Evolutionary conservation across 2,329 filamentous ascomycete species (phyloP).

Genomic region (Xylaria sp.): DNA sequence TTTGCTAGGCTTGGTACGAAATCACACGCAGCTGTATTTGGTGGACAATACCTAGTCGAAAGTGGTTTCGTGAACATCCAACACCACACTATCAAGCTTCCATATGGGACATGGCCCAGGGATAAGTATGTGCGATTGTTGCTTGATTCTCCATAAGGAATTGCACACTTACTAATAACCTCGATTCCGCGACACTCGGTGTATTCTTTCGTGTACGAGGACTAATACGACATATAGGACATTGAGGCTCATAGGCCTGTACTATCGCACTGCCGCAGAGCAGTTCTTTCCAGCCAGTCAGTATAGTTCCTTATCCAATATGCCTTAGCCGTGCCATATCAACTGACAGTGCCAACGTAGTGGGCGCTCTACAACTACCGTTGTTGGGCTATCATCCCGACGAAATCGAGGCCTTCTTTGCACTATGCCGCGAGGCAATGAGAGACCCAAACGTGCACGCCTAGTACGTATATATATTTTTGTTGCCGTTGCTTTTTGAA

Average conservation of each 20-base stretch:
- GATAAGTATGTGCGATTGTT: slow-evolving; percentile 40
- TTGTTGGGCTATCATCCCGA: slow-evolving; percentile 50
- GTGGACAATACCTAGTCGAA: slow-evolving; percentile 49
- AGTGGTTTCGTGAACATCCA: slow-evolving; percentile 44
- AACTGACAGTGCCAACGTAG: slow-evolving; percentile 25
- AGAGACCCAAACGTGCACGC: slow-evolving; percentile 47
- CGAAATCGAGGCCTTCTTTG: slow-evolving; percentile 46
- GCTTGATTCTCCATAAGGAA: neutral
- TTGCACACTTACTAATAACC: neutral
- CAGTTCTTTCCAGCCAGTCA: slow-evolving; percentile 54
- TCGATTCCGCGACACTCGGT: neutral
- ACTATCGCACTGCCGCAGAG: slow-evolving; percentile 55
- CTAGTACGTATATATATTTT: slow-evolving; percentile 38
- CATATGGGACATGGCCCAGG: slow-evolving; percentile 45
- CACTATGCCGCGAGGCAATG: slow-evolving; percentile 44
- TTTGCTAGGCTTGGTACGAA: slow-evolving; percentile 53
- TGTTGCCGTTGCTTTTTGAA: neutral
- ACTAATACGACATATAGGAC: slow-evolving; percentile 42
- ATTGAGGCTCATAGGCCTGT: slow-evolving; percentile 55
- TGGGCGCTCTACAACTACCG: slow-evolving; percentile 54
- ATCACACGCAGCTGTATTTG: slow-evolving; percentile 53
- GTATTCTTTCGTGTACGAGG: neutral
- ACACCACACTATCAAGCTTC: slow-evolving; percentile 41
- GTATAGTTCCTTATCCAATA: slow-evolving; percentile 9
- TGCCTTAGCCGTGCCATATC: neutral